phyloP scores from a whole-genome alignment of 495 filamentous ascomycete genomes.

The Extremus antarcticus region DNA sequence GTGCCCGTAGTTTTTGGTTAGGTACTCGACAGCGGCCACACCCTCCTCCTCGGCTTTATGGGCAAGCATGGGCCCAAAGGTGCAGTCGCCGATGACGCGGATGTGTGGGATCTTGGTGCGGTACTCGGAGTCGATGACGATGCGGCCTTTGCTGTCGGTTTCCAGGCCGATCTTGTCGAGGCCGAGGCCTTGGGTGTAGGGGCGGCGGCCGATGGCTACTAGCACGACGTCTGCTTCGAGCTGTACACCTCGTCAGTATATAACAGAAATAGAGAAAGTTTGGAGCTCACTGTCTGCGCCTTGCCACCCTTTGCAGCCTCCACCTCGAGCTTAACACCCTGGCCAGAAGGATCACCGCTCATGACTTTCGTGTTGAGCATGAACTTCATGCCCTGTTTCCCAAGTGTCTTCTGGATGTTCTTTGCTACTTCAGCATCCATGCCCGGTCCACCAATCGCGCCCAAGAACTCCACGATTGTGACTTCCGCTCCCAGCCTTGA shows the following conservation, averaged over 20 bases:
- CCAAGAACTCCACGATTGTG: constrained; percentile 91
- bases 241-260: constrained; percentile 33
- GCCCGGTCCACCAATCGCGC: constrained; percentile 92
- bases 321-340: constrained; percentile 64
- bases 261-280: not conserved
- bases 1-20: constrained; percentile 93
- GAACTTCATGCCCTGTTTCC: constrained; percentile 97
- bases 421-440: constrained; percentile 96
- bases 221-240: constrained; percentile 93
- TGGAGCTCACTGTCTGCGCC: constrained; percentile 72
- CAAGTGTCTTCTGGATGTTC: constrained; percentile 79
- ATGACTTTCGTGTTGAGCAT: constrained; percentile 93
- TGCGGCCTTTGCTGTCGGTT: constrained; percentile 81
- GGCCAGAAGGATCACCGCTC: constrained; percentile 67
- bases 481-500: constrained; percentile 85
- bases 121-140: constrained; percentile 97
- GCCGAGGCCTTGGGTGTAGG: constrained; percentile 83
- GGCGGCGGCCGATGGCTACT: constrained; percentile 89
- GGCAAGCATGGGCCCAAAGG: constrained; percentile 97
- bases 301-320: constrained; percentile 97
- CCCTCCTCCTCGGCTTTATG: constrained; percentile 99
- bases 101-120: constrained; percentile 84
- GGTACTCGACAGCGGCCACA: constrained; percentile 88
- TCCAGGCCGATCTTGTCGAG: constrained; percentile 93
- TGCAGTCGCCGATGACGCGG: constrained; percentile 90